phyloP scores from a whole-genome alignment of 306 rosid species.

The Lagenaria siceraria region DNA sequence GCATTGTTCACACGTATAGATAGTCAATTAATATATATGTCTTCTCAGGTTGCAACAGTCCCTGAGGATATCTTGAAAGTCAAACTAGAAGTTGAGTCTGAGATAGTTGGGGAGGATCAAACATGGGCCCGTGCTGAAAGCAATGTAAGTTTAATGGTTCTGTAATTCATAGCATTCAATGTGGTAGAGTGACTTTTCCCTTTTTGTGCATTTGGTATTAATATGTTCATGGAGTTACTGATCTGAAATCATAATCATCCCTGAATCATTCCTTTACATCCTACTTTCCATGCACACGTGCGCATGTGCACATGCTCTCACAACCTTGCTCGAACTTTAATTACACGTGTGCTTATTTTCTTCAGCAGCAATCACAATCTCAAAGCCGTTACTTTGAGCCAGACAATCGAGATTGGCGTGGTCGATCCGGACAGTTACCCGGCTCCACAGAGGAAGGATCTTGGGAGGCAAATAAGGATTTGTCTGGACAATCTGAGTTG shows the following conservation, averaged over 20 bases:
- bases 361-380: slow-evolving; percentile 18
- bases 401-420: slow-evolving; percentile 32
- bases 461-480: slow-evolving; percentile 11
- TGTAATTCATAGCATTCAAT: not conserved
- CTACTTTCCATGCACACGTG: not conserved
- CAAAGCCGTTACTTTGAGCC: slow-evolving; percentile 24
- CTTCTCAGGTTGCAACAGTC: slow-evolving; percentile 13
- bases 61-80: slow-evolving; percentile 25
- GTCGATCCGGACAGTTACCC: slow-evolving; percentile 23
- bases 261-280: not conserved
- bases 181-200: not conserved
- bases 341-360: not conserved
- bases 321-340: not conserved
- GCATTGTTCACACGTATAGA: not conserved
- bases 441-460: slow-evolving; percentile 16
- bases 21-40: not conserved
- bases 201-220: not conserved
- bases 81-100: slow-evolving; percentile 25
- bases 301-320: not conserved
- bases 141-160: slow-evolving; percentile 15
- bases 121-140: slow-evolving; percentile 22
- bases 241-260: not conserved
- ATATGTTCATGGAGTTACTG: not conserved
- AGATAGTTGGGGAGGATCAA: slow-evolving; percentile 23
- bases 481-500: not conserved